phyloP scores from a whole-genome alignment of 495 filamentous ascomycete genomes.

The Lineolata rhizophorae region DNA sequence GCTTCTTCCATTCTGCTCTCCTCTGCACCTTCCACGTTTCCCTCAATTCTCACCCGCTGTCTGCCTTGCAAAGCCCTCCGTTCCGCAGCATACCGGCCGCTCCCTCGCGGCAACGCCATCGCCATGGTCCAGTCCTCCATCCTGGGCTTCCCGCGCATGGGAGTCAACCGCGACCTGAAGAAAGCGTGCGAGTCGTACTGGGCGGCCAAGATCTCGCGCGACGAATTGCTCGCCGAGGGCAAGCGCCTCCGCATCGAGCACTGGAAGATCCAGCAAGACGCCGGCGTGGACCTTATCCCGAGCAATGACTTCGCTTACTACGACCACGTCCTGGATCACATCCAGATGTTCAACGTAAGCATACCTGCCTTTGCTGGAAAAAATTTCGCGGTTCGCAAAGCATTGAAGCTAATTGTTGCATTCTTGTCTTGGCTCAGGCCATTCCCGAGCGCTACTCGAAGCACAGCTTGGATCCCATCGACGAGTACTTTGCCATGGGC shows the following conservation, averaged over 20 bases:
- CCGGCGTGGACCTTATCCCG: conserved; percentile 88
- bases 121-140: conserved; percentile 29
- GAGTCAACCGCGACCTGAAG: conserved; percentile 95
- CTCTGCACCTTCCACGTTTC: too few relatives aligned
- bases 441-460: conserved; percentile 77
- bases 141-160: conserved; percentile 85
- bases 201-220: conserved; percentile 76
- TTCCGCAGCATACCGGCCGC: too few relatives aligned
- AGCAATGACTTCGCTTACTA: conserved; percentile 99
- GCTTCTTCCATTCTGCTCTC: too few relatives aligned
- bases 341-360: conserved; percentile 90
- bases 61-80: too few relatives aligned
- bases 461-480: conserved; percentile 63
- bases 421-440: conserved; percentile 30
- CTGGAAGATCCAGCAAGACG: conserved; percentile 98
- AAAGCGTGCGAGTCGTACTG: conserved; percentile 98
- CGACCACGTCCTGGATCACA: conserved; percentile 95
- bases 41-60: too few relatives aligned
- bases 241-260: conserved; percentile 89
- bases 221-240: conserved; percentile 74
- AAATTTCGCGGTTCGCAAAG: neutral
- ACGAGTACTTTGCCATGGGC: conserved; percentile 99
- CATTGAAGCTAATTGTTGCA: too few relatives aligned
- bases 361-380: neutral
- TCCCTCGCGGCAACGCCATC: too few relatives aligned